Evolutionary conservation across 2,329 filamentous ascomycete genomes (phyloP).

Genomic region (Penicillium olsonii): DNA sequence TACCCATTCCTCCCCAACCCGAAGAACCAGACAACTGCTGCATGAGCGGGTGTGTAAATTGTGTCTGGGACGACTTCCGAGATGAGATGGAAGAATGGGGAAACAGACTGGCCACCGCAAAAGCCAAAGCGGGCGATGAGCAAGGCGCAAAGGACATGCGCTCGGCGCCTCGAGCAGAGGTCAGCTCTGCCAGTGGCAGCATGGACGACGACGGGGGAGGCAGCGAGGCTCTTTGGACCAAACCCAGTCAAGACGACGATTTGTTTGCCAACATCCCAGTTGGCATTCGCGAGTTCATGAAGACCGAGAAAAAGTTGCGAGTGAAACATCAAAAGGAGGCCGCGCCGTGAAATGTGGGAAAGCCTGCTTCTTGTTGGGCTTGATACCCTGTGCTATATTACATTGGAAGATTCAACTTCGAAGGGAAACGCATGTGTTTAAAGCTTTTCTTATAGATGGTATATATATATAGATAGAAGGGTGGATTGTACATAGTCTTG

Average conservation of each 20-base stretch:
- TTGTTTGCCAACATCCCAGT: constrained; percentile 82
- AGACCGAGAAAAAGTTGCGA: constrained; percentile 87
- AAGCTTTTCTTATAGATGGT: constrained; percentile 4
- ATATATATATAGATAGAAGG: constrained; percentile 5
- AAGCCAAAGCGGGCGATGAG: constrained; percentile 34
- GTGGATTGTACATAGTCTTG: constrained; percentile 16
- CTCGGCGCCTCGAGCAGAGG: constrained; percentile 39
- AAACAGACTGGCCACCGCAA: constrained; percentile 63
- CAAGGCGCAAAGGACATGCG: constrained; percentile 32
- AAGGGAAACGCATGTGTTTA: constrained; percentile 2
- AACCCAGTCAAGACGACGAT: constrained; percentile 53
- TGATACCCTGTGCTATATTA: constrained; percentile 16
- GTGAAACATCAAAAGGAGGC: constrained; percentile 65
- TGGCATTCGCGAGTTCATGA: constrained; percentile 96
- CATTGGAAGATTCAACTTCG: neutral
- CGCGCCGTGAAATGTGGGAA: constrained; percentile 13
- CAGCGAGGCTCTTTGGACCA: constrained; percentile 67
- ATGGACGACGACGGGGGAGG: constrained; percentile 82
- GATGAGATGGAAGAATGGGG: constrained; percentile 94
- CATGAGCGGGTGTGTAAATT: constrained; percentile 98
- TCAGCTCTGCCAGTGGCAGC: constrained; percentile 56
- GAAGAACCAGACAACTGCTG: constrained; percentile 97
- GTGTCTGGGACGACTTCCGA: constrained; percentile 89
- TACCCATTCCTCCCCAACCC: constrained; percentile 79
- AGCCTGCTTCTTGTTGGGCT: neutral